Percentiles rank a stretch among this genome's conserved stretches.
Conservation (phyloP, 345 rosid species). For the Euphorbia lathyris region DNA sequence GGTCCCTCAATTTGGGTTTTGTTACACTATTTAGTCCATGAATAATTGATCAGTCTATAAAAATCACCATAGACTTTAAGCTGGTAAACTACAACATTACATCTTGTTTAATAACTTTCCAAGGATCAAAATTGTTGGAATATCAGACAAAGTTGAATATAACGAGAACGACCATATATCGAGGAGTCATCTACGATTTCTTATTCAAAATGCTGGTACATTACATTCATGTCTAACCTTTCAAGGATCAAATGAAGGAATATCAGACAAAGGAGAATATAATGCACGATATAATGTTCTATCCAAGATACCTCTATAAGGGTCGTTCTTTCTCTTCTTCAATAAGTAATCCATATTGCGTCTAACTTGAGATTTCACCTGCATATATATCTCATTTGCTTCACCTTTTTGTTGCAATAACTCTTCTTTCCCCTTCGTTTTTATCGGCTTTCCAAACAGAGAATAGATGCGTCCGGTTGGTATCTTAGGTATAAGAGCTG, state of each 20-base stretch:
- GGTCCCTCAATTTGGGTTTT: no score
- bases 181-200: no score
- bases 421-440: constrained; percentile 51
- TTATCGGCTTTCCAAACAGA: constrained; percentile 67
- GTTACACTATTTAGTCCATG: no score
- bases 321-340: constrained; percentile 74
- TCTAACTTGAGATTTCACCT: constrained; percentile 61
- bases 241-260: constrained; percentile 51
- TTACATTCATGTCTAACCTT: no score
- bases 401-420: constrained; percentile 43
- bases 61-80: no score
- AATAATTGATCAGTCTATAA: no score
- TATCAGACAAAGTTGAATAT: no score
- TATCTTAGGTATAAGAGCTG: constrained; percentile 59
- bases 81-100: no score
- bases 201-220: no score
- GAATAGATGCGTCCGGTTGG: constrained; percentile 59
- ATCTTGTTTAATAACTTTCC: no score
- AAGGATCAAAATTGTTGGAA: no score
- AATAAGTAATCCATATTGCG: constrained; percentile 51
- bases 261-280: constrained; percentile 36
- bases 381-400: constrained; percentile 55
- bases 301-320: constrained; percentile 54
- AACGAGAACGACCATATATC: no score
- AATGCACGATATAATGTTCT: constrained; percentile 41